phyloP scores from a whole-genome alignment of 2,329 filamentous ascomycete genomes.

The Magnaporthiopsis incrustans region DNA sequence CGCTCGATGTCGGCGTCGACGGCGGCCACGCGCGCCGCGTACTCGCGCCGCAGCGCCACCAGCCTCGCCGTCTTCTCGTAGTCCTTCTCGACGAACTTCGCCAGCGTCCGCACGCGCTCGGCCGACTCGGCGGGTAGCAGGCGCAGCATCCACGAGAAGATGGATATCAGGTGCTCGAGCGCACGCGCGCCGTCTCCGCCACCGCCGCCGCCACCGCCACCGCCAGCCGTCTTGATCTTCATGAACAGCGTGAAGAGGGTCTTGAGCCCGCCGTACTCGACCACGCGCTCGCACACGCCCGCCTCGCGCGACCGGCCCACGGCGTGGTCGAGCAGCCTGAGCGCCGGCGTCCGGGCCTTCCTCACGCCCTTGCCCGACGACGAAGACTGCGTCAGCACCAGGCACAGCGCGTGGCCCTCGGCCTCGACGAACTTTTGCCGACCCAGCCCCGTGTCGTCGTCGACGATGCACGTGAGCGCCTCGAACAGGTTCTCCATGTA shows the following conservation, averaged over 20 bases:
- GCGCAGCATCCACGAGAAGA: conserved; percentile 77
- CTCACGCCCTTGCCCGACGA: conserved; percentile 59
- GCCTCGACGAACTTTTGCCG: conserved; percentile 79
- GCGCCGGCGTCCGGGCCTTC: conserved; percentile 43
- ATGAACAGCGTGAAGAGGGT: conserved; percentile 80
- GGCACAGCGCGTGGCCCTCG: conserved; percentile 82
- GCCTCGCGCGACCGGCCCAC: conserved; percentile 25
- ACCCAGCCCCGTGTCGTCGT: conserved; percentile 66
- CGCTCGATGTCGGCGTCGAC: conserved; percentile 56
- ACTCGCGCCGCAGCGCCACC: conserved; percentile 62
- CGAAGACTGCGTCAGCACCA: conserved; percentile 79
- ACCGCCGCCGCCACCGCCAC: conserved; percentile 36
- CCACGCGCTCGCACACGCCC: conserved; percentile 64
- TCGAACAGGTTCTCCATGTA: conserved; percentile 94
- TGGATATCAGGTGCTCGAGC: conserved; percentile 71
- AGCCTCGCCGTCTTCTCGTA: conserved; percentile 78
- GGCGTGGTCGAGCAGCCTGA: conserved; percentile 81
- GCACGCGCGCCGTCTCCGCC: conserved; percentile 49
- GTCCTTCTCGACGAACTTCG: conserved; percentile 93
- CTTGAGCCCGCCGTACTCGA: conserved; percentile 80
- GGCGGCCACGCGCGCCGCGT: conserved; percentile 50
- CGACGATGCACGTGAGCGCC: conserved; percentile 69
- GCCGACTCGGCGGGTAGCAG: conserved; percentile 70
- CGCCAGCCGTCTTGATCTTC: conserved; percentile 37
- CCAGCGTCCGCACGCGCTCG: conserved; percentile 72